These are phyloP conservation scores for Aspergillus affinis DNA, from an alignment of 495 filamentous ascomycete genomes.

Conservation along the genomic window DNA sequence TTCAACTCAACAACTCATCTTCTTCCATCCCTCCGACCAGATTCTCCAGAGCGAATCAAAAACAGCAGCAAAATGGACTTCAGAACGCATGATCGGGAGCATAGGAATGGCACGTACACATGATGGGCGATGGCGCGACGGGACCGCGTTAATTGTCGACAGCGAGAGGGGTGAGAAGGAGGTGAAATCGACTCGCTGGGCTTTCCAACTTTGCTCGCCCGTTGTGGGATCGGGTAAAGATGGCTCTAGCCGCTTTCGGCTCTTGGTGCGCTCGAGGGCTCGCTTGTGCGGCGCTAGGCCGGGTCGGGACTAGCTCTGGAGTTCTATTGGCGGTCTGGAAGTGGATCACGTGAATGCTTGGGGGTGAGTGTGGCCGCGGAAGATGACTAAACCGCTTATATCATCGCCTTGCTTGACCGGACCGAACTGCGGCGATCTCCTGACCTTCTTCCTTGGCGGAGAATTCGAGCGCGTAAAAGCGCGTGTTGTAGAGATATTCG, in stretches of 20 bases:
- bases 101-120: conserved; percentile 50
- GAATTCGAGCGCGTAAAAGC: conserved; percentile 1
- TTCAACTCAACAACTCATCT: conserved; percentile 3
- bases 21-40: conserved; percentile 3
- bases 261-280: conserved; percentile 34
- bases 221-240: conserved; percentile 51
- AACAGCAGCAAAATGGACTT: conserved; percentile 6
- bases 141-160: conserved; percentile 47
- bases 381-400: too few species aligned
- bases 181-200: conserved; percentile 33
- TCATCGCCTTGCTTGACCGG: too few species aligned
- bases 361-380: too few species aligned
- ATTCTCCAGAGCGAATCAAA: conserved; percentile 2
- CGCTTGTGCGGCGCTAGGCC: conserved; percentile 34
- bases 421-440: too few species aligned
- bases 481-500: not conserved
- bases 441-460: not conserved
- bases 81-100: not conserved
- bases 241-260: conserved; percentile 31
- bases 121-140: conserved; percentile 54
- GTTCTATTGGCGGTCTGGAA: not conserved
- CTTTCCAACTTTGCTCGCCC: conserved; percentile 35
- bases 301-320: conserved; percentile 1
- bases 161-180: conserved; percentile 41
- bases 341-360: not conserved